Evolutionary conservation across 441 rosid species (phyloP).

Genomic region (Erysimum pusillum): DNA sequence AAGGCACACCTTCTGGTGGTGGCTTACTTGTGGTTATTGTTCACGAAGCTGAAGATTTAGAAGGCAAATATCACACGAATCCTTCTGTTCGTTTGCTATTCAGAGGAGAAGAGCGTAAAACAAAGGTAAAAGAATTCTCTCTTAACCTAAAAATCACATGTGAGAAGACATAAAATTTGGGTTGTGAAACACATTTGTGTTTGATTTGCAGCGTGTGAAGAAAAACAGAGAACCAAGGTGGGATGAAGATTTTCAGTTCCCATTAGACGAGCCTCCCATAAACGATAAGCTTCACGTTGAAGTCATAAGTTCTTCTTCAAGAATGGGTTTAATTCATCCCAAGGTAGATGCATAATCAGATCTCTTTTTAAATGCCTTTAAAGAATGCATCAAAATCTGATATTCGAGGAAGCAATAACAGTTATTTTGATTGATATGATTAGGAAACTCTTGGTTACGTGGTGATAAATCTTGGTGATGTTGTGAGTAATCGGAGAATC

Average conservation of each 20-base stretch:
- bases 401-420: constrained; percentile 12
- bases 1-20: constrained; percentile 71
- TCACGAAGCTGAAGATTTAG: constrained; percentile 76
- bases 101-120: constrained; percentile 72
- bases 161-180: background rate
- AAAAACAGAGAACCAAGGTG: constrained; percentile 78
- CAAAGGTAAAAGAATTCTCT: constrained; percentile 54
- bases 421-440: constrained; percentile 19
- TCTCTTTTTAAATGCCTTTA: background rate
- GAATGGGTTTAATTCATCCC: constrained; percentile 69
- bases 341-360: constrained; percentile 51
- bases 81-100: constrained; percentile 69
- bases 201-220: constrained; percentile 59
- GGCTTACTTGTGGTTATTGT: constrained; percentile 70
- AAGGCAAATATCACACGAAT: constrained; percentile 79
- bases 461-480: constrained; percentile 63
- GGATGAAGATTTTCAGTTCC: constrained; percentile 76
- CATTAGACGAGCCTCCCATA: constrained; percentile 67
- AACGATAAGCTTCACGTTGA: constrained; percentile 70
- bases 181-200: background rate
- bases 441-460: constrained; percentile 71
- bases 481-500: constrained; percentile 67
- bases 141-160: background rate
- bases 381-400: background rate
- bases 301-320: constrained; percentile 67